phyloP scores from a whole-genome alignment of 192 early-diverging fungal genomes.

The Lobosporangium transversale region DNA sequence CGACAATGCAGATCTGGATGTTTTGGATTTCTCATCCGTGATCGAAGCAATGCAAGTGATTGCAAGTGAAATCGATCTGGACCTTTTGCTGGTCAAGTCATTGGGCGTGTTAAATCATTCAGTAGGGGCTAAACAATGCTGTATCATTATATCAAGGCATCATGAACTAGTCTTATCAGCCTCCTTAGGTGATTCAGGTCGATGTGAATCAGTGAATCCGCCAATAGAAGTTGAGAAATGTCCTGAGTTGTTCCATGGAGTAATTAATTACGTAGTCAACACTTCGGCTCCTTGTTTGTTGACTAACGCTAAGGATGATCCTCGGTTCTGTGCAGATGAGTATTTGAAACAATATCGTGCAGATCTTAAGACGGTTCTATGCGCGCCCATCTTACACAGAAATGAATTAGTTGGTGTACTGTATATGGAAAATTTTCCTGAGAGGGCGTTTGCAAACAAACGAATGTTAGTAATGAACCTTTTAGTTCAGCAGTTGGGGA shows the following conservation, averaged over 20 bases:
- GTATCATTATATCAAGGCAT: conserved; percentile 41
- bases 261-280: conserved; percentile 49
- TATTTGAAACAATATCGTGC: conserved; percentile 34
- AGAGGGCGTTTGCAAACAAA: conserved; percentile 52
- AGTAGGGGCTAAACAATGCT: conserved; percentile 32
- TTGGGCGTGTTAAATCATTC: conserved; percentile 40
- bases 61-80: conserved; percentile 48
- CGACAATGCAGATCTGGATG: conserved; percentile 36
- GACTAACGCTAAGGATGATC: conserved; percentile 43
- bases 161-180: conserved; percentile 42
- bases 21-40: conserved; percentile 44
- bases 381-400: conserved; percentile 61
- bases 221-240: conserved; percentile 28
- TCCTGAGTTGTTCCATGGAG: conserved; percentile 29
- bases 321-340: conserved; percentile 45
- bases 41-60: conserved; percentile 54
- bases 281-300: conserved; percentile 30
- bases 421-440: conserved; percentile 61
- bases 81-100: conserved; percentile 35
- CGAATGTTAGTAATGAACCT: conserved; percentile 57
- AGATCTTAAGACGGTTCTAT: conserved; percentile 57
- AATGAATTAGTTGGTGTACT: conserved; percentile 53
- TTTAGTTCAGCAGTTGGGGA: conserved; percentile 61
- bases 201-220: conserved; percentile 45
- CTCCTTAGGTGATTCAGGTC: conserved; percentile 22